phyloP scores from a whole-genome alignment of 208 protist species.

The Acanthamoeba healyi region DNA sequence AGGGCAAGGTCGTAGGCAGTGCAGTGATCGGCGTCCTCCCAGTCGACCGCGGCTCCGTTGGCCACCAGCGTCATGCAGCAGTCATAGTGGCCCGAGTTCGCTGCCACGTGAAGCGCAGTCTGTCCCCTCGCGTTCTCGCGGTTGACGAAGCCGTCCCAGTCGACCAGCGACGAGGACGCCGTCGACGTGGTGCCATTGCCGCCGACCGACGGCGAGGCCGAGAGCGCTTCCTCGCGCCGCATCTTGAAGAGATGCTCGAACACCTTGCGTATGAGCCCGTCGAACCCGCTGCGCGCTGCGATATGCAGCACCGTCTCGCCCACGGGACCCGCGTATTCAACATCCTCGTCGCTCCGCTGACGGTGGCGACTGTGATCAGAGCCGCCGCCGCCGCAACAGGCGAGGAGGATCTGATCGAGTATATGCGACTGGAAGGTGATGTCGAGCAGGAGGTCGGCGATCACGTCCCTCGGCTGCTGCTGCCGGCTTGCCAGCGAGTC shows the following conservation, averaged over 20 bases:
- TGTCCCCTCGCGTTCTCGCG: not conserved
- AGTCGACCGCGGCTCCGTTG: slow-evolving; percentile 19
- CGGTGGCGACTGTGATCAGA: not conserved
- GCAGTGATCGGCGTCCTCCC: not conserved
- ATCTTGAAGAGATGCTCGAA: not conserved
- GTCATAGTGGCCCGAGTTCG: not conserved
- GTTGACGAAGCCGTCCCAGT: slow-evolving; percentile 36
- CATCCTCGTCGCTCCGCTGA: not conserved
- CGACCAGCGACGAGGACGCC: not conserved
- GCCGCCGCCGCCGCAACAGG: not conserved
- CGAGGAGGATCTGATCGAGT: not conserved
- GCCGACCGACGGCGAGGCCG: not conserved
- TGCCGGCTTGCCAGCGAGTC: no score
- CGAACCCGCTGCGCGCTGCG: not conserved
- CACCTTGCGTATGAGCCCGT: not conserved
- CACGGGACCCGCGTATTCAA: not conserved
- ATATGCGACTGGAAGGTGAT: not conserved
- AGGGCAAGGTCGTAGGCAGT: slow-evolving; percentile 2
- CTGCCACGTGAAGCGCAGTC: not conserved
- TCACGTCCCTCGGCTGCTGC: not conserved
- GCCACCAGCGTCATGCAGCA: slow-evolving; percentile 34
- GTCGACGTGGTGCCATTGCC: no score
- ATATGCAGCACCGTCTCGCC: slow-evolving; percentile 2
- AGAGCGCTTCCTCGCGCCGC: not conserved
- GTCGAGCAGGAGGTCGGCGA: not conserved